A percentile compares a stretch with the other conserved stretches of the same genome.
phyloP scores from a whole-genome alignment of 441 rosid species.

The Pelargonium citronellum region DNA sequence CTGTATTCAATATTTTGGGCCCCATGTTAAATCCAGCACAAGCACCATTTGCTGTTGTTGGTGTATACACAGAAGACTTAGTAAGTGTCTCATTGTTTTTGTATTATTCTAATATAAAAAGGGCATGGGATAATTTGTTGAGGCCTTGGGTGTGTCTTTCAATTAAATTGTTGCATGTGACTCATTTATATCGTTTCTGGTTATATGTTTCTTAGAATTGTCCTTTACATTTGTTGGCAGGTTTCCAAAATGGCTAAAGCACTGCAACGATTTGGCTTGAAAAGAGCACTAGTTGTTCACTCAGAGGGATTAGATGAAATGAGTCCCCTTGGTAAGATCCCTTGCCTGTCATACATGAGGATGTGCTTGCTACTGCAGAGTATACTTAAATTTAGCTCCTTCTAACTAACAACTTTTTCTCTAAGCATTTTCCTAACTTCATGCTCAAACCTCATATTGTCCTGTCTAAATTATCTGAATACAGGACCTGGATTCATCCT shows the following conservation, averaged over 20 bases:
- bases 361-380: background rate
- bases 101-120: background rate
- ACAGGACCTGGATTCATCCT: constrained; percentile 67
- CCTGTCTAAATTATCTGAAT: constrained; percentile 10
- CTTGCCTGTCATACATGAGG: constrained; percentile 7
- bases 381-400: background rate
- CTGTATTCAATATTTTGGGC: constrained; percentile 81
- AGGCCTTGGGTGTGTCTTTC: background rate
- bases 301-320: constrained; percentile 95
- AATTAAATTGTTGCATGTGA: background rate
- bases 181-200: background rate
- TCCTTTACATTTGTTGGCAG: constrained; percentile 23
- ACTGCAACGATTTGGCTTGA: constrained; percentile 81
- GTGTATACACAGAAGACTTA: constrained; percentile 69
- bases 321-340: constrained; percentile 71
- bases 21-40: constrained; percentile 91
- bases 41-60: constrained; percentile 81
- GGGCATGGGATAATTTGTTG: background rate
- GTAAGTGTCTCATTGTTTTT: constrained; percentile 36
- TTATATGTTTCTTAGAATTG: background rate
- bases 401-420: background rate
- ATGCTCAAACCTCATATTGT: constrained; percentile 13
- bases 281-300: constrained; percentile 88
- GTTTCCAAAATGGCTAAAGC: constrained; percentile 87
- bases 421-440: background rate